A percentile compares a stretch with the other conserved stretches of the same genome.
Evolutionary conservation across 768 basidiomycete genomes (phyloP).

Genomic region (Leccinum barrowsii): DNA sequence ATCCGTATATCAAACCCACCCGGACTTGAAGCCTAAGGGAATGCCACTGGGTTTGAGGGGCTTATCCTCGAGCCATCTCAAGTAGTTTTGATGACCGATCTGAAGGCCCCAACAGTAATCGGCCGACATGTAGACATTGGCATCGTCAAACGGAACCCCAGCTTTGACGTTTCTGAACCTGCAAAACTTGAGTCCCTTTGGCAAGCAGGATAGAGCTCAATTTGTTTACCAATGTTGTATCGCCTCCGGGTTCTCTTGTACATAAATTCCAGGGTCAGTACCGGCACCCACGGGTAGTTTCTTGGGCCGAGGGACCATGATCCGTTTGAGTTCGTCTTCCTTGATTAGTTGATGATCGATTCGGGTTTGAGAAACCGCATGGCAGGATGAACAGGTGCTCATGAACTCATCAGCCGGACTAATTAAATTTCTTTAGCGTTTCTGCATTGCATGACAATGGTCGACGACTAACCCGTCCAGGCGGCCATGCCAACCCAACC

Average conservation of each 20-base stretch:
- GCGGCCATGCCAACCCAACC: not conserved
- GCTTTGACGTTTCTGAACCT: not conserved
- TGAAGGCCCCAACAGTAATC: not conserved
- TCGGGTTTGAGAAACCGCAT: not conserved
- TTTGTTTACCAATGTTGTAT: not conserved
- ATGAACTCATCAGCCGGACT: not conserved
- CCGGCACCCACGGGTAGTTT: not conserved
- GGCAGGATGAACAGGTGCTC: not conserved
- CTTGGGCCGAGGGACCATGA: not conserved
- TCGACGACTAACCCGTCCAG: not conserved
- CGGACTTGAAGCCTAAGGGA: not conserved
- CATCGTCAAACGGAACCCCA: not conserved
- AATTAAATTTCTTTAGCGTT: not conserved
- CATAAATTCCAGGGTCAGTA: not conserved
- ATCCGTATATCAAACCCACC: not conserved
- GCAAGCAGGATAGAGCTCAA: not conserved
- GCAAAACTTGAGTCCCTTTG: not conserved
- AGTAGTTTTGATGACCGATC: not conserved
- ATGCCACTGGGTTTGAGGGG: not conserved
- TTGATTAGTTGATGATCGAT: too few species aligned
- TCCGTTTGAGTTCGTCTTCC: not conserved
- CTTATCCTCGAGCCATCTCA: not conserved
- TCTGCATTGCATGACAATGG: not conserved
- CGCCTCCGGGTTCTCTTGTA: not conserved
- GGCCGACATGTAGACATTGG: not conserved